Evolutionary conservation across 495 filamentous ascomycete species (phyloP), one percentile per base, ranked within the genome.

Genomic region (Penicillium coprophilum): DNA sequence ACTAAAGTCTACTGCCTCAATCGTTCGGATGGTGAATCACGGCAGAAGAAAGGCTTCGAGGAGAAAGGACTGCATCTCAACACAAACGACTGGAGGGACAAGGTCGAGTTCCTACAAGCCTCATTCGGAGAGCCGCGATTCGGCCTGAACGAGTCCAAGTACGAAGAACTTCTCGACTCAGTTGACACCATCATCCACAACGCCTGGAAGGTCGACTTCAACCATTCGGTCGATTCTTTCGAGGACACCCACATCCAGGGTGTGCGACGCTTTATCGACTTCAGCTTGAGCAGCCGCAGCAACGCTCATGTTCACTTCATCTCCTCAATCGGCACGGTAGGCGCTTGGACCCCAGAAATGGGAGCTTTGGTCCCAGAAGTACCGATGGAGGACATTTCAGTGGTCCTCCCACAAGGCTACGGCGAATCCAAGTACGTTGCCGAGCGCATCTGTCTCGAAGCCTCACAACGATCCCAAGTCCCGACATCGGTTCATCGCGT

Each of bases 191-290:
- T 87, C 46, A 82, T 86, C 56, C 84, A 87, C 71, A 85, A 84
- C 61, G 80, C 82, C 31, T 88, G 85, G 85, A 78, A 76, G 4
- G 84, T 87, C 21, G 78, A 88, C 66, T 87, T 87, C 72, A 85
- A 86, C 62, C 72, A 76, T 24, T 65, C 80, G 0, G 65, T 85
- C 39, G 72, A 75, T 38, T 80, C 79, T 0, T 87, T 87, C 40
- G 76, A 82, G 59, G 76, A 81, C 38, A 76, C 78, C 5, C 77
- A 83, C 53, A 76, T 87, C 30, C 62, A 63, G 7, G 80, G 83
- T 13, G 74, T 84, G 20, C 71, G 79, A 32, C 74, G 77, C 44
- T 69, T 86, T 15, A 71, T 80, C 2, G 74, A 84, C 49, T 83
- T 86, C 38, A 75, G 76, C 49, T 47, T 69, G 43, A 58, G 65